Conservation (phyloP, 768 basidiomycete genomes). For the Rhodotorula toruloides region DNA sequence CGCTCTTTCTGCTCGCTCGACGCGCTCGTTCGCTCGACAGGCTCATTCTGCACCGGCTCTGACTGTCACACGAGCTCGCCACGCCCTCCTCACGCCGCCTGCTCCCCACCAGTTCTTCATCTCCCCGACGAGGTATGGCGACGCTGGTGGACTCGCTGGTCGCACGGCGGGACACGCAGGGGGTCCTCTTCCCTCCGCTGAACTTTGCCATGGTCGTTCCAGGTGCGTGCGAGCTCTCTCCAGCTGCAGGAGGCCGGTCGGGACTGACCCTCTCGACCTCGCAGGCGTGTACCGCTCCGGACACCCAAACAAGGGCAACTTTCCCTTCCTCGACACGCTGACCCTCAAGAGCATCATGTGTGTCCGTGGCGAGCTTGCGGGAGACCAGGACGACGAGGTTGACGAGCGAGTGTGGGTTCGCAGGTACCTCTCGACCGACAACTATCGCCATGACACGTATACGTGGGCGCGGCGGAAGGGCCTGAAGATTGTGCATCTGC, state of each 20-base stretch:
- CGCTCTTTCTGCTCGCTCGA: no score
- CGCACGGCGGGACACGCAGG: neutral
- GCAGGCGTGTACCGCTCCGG: constrained; percentile 42
- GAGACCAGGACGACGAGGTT: neutral
- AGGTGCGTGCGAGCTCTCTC: neutral
- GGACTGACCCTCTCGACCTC: neutral
- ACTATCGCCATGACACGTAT: constrained; percentile 30
- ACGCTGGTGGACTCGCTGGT: constrained; percentile 1
- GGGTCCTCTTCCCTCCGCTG: neutral
- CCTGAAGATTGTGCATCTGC: constrained; percentile 27
- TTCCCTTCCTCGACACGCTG: constrained; percentile 43
- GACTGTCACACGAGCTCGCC: no score
- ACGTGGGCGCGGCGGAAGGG: constrained; percentile 20
- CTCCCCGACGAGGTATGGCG: neutral
- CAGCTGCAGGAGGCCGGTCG: no score
- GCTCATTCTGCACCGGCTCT: neutral
- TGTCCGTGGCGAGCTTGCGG: neutral
- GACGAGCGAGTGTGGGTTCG: neutral
- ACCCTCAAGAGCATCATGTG: constrained; percentile 44
- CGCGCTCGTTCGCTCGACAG: neutral
- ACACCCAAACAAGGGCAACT: constrained; percentile 46
- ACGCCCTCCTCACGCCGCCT: no score
- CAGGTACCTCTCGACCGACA: constrained; percentile 35
- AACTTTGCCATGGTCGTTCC: constrained; percentile 2
- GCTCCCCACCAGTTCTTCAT: no score